A percentile compares a stretch with the other conserved stretches of the same genome.
Conservation (phyloP, 176 grass and related monocot species). For the Oryza meridionalis region DNA sequence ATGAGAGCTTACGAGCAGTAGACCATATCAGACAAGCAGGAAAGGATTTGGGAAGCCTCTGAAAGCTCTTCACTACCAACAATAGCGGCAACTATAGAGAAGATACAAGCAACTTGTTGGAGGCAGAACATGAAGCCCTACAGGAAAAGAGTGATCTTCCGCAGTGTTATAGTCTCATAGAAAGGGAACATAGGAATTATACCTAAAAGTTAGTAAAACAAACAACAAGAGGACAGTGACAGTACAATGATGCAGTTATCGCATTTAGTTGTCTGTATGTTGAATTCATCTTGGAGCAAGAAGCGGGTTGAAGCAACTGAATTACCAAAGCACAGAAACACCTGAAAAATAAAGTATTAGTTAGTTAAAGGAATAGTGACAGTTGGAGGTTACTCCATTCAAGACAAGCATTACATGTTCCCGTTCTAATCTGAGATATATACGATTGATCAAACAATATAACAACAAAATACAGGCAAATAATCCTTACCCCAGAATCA, state of each 20-base stretch:
- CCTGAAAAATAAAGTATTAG: slow-evolving; percentile 56
- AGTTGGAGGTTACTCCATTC: background rate
- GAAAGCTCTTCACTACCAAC: slow-evolving; percentile 84
- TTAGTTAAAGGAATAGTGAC: background rate
- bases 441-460: background rate
- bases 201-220: slow-evolving; percentile 29
- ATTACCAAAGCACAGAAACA: slow-evolving; percentile 90
- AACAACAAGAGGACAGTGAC: slow-evolving; percentile 10
- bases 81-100: slow-evolving; percentile 83
- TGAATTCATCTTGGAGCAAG: slow-evolving; percentile 99
- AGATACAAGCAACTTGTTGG: slow-evolving; percentile 97
- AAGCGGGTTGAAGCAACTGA: slow-evolving; percentile 97
- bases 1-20: slow-evolving; percentile 83
- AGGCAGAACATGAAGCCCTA: slow-evolving; percentile 97
- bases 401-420: background rate
- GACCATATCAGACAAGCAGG: slow-evolving; percentile 81
- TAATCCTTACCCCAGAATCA: background rate
- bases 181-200: background rate
- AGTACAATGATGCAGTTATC: slow-evolving; percentile 98
- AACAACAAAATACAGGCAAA: background rate
- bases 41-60: slow-evolving; percentile 89
- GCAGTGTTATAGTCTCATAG: background rate
- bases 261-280: slow-evolving; percentile 97
- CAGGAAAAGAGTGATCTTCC: slow-evolving; percentile 35
- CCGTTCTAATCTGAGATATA: background rate